Evolutionary conservation across 2,329 filamentous ascomycete genomes (phyloP).

Genomic region (Aspergillus udagawae): DNA sequence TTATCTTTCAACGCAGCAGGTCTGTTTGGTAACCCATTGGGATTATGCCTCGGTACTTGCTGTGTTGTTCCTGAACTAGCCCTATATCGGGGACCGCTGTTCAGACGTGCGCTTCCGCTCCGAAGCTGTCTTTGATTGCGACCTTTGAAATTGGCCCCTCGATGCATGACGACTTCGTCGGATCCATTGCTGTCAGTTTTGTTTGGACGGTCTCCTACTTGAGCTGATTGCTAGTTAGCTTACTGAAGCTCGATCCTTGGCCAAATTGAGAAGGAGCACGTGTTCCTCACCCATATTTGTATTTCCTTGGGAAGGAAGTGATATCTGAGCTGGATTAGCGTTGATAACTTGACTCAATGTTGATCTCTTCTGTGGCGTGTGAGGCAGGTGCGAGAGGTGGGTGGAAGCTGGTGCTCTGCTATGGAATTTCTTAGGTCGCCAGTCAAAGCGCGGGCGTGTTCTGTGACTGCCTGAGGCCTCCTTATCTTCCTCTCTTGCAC

Average conservation of each 20-base stretch:
- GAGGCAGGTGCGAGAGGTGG: neutral
- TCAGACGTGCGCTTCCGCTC: neutral
- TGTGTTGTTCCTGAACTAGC: neutral
- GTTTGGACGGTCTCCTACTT: neutral
- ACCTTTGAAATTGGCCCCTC: neutral
- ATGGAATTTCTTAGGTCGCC: neutral
- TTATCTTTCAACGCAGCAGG: neutral
- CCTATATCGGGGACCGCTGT: neutral
- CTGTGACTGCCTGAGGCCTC: neutral
- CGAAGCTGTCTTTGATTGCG: neutral
- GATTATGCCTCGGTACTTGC: neutral
- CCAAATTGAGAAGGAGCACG: neutral
- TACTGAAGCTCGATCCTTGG: neutral
- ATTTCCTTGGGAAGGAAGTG: neutral
- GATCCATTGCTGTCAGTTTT: constrained; percentile 14
- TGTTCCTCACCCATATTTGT: neutral
- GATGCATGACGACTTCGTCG: constrained; percentile 20
- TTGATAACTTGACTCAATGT: neutral
- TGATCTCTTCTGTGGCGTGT: neutral
- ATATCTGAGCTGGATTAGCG: neutral
- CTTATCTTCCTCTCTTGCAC: neutral
- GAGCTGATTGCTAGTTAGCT: neutral
- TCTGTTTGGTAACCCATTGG: neutral
- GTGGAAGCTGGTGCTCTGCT: neutral
- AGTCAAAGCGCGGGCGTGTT: neutral